Percentiles rank a stretch among this genome's conserved stretches.
Evolutionary conservation across 148 eudicot species (phyloP).

Genomic region (Camellia japonica): DNA sequence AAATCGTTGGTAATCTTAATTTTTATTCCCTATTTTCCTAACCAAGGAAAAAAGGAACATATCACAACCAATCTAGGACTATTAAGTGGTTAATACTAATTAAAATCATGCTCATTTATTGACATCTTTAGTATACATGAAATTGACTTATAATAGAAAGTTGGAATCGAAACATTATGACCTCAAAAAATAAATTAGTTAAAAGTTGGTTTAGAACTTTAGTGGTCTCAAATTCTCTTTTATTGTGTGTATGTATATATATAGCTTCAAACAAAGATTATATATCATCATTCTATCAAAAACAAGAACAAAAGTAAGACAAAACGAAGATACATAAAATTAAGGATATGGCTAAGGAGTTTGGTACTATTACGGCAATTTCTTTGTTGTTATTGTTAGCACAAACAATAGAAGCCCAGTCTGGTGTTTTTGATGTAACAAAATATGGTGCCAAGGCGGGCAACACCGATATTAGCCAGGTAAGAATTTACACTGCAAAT

Average conservation of each 20-base stretch:
- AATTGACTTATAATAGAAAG: background rate
- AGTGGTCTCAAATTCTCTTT: background rate
- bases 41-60: too few relatives aligned
- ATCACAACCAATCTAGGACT: too few relatives aligned
- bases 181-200: constrained; percentile 4
- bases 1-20: too few relatives aligned
- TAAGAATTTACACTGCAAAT: background rate
- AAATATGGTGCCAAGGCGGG: constrained; percentile 1
- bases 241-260: background rate
- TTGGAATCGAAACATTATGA: background rate
- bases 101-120: background rate
- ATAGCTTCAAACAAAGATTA: background rate
- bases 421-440: background rate
- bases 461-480: constrained; percentile 7
- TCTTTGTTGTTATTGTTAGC: constrained; percentile 2
- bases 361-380: background rate
- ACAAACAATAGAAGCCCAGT: background rate
- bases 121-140: background rate
- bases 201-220: constrained; percentile 1
- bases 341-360: background rate
- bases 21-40: too few relatives aligned
- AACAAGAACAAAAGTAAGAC: background rate
- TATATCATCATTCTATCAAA: background rate
- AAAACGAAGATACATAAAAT: background rate
- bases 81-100: background rate